These are phyloP conservation scores for Colletotrichum godetiae DNA, from an alignment of 2,329 filamentous ascomycete genomes.

Conservation along the genomic window DNA sequence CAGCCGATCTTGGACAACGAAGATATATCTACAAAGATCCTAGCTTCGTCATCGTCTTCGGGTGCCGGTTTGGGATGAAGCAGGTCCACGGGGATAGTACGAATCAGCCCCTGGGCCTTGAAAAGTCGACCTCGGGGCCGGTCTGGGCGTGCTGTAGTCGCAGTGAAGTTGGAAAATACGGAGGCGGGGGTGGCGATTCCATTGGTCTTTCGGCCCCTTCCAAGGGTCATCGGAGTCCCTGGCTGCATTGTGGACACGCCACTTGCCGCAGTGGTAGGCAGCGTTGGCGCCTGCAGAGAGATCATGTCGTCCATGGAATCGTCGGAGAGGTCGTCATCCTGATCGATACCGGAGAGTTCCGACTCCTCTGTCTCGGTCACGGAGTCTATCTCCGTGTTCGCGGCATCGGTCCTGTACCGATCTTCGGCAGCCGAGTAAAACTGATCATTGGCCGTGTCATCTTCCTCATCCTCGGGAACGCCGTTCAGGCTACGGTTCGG, in stretches of 20 bases:
- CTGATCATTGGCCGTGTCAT: constrained; percentile 89
- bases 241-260: constrained; percentile 83
- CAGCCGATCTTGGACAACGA: constrained; percentile 91
- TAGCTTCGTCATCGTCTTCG: constrained; percentile 87
- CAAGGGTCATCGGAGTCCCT: constrained; percentile 82
- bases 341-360: constrained; percentile 72
- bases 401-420: constrained; percentile 68
- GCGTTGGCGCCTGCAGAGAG: constrained; percentile 81
- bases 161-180: constrained; percentile 88
- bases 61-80: constrained; percentile 83
- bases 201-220: constrained; percentile 73
- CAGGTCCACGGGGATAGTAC: constrained; percentile 77
- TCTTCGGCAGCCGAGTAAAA: constrained; percentile 95
- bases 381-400: constrained; percentile 68
- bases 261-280: constrained; percentile 83
- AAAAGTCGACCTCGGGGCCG: constrained; percentile 82
- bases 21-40: constrained; percentile 90
- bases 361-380: constrained; percentile 70
- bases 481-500: constrained; percentile 68
- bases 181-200: constrained; percentile 87
- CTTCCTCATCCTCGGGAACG: constrained; percentile 74
- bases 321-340: constrained; percentile 83
- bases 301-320: constrained; percentile 96
- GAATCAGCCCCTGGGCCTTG: constrained; percentile 82
- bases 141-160: constrained; percentile 81